These are phyloP conservation scores for Penicillium sumatraense DNA, from an alignment of 2,329 filamentous ascomycete genomes.

Conservation along the genomic window DNA sequence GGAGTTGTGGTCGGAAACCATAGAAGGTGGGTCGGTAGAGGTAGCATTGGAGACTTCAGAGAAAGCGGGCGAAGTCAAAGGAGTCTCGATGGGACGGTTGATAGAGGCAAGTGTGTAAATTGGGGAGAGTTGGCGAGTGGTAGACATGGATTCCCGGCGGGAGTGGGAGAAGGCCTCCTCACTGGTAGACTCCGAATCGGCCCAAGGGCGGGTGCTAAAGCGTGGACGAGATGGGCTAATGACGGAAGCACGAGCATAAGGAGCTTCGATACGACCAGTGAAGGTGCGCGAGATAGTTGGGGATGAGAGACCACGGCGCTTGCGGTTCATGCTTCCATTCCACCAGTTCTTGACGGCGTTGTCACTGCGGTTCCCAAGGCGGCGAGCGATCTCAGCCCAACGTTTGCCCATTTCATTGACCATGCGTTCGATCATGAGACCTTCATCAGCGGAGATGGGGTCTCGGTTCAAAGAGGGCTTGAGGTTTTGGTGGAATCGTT, in stretches of 20 bases:
- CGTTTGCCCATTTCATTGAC: conserved; percentile 80
- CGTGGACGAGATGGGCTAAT: conserved; percentile 35
- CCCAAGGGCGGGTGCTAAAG: conserved; percentile 31
- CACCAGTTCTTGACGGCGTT: conserved; percentile 98
- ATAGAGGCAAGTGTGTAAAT: conserved; percentile 45
- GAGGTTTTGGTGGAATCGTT: conserved; percentile 92
- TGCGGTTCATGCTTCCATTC: conserved; percentile 90
- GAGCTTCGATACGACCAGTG: conserved; percentile 44
- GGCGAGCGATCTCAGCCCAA: conserved; percentile 90
- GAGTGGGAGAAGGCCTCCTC: conserved; percentile 23
- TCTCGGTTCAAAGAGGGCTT: conserved; percentile 75
- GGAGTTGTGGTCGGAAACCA: conserved; percentile 72
- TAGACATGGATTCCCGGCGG: conserved; percentile 30
- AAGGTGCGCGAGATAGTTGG: conserved; percentile 40
- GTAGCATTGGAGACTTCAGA: conserved; percentile 65
- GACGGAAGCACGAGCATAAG: conserved; percentile 41
- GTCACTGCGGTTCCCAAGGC: conserved; percentile 82
- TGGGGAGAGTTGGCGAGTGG: conserved; percentile 39
- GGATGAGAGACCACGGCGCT: conserved; percentile 55
- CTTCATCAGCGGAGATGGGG: conserved; percentile 73
- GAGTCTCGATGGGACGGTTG: conserved; percentile 54
- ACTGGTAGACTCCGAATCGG: conserved; percentile 21
- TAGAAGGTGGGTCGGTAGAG: conserved; percentile 67
- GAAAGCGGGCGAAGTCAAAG: conserved; percentile 67
- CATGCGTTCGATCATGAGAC: conserved; percentile 73